Conservation (phyloP, 805 yeast genomes). For the Ogataea dorogensis region DNA sequence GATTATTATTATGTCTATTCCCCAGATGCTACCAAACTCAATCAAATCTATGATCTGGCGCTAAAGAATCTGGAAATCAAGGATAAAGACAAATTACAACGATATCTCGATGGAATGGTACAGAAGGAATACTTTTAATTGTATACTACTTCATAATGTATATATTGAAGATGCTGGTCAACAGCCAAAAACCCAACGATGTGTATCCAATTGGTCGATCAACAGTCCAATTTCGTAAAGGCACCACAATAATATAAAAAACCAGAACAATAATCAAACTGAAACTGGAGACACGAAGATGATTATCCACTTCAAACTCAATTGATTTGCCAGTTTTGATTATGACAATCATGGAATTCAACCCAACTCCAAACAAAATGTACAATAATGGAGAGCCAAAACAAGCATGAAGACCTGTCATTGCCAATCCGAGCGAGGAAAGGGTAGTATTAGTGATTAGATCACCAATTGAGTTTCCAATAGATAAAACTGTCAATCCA, state of each 20-base stretch:
- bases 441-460: constrained; percentile 49
- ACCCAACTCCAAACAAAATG: constrained; percentile 50
- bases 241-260: constrained; percentile 40
- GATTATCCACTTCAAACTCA: constrained; percentile 38
- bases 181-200: constrained; percentile 33
- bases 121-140: constrained; percentile 10
- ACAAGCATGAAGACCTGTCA: constrained; percentile 51
- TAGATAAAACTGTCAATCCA: constrained; percentile 47
- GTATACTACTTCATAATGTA: constrained; percentile 10
- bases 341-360: constrained; percentile 39
- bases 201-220: constrained; percentile 40
- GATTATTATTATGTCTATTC: constrained; percentile 20
- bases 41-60: constrained; percentile 10
- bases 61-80: constrained; percentile 2
- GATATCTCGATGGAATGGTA: constrained; percentile 7
- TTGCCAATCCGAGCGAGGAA: constrained; percentile 35
- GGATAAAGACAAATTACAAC: constrained; percentile 1
- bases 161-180: constrained; percentile 20
- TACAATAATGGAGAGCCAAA: constrained; percentile 53
- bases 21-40: constrained; percentile 12
- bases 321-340: constrained; percentile 23
- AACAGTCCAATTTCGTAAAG: constrained; percentile 46
- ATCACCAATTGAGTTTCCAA: constrained; percentile 53
- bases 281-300: constrained; percentile 37
- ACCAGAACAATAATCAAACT: constrained; percentile 41